Evolutionary conservation across 2,329 filamentous ascomycete genomes (phyloP).

Genomic region (Ophiostoma tasmaniense): DNA sequence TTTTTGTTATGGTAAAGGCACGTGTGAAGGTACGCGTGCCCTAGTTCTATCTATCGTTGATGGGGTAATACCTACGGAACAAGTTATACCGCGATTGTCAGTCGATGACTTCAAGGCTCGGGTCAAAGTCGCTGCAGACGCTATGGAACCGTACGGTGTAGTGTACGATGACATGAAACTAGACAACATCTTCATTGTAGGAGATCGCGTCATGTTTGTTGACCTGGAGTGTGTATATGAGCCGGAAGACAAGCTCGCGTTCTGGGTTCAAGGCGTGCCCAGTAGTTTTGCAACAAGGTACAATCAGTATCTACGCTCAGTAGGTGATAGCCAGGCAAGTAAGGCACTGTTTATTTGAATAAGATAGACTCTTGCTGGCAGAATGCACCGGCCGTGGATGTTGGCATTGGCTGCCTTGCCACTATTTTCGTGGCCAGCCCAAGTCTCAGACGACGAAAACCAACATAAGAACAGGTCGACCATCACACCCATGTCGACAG

Average conservation of each 20-base stretch:
- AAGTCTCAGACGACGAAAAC: too few relatives aligned
- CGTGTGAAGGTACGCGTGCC: neutral
- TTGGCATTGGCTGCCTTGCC: too few relatives aligned
- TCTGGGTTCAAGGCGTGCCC: neutral
- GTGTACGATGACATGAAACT: neutral
- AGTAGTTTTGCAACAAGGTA: too few relatives aligned
- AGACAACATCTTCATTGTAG: neutral
- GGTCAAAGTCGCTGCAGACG: neutral
- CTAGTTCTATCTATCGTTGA: neutral
- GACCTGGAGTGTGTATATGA: neutral
- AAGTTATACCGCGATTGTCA: neutral
- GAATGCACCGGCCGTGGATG: too few relatives aligned
- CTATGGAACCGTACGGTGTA: neutral
- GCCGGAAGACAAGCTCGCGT: neutral
- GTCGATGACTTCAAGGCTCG: neutral
- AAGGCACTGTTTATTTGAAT: too few relatives aligned
- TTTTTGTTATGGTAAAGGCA: neutral
- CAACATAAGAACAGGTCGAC: too few relatives aligned
- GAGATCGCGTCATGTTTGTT: neutral
- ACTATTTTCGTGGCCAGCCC: too few relatives aligned
- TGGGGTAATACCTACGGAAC: neutral
- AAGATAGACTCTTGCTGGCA: too few relatives aligned
- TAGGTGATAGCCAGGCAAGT: too few relatives aligned
- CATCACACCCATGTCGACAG: too few relatives aligned
- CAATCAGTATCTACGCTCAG: too few relatives aligned